Evolutionary conservation across 73 alveolate species (phyloP).

Genomic region (Paramecium pentaurelia): DNA sequence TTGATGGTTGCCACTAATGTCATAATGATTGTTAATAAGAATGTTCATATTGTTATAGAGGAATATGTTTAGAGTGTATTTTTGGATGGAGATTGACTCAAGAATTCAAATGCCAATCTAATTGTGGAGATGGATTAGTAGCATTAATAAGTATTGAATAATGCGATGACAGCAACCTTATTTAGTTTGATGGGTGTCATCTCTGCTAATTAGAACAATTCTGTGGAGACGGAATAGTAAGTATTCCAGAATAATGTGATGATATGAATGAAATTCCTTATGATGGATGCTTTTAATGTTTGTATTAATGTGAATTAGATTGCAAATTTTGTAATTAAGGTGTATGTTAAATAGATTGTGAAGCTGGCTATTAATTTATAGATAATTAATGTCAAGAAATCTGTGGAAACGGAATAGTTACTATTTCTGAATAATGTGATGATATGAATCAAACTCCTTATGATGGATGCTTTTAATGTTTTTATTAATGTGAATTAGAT

Average conservation of each 20-base stretch:
- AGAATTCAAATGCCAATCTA: background rate
- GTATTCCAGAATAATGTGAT: background rate
- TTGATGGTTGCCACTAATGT: background rate
- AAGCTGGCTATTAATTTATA: background rate
- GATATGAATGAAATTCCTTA: background rate
- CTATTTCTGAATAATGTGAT: background rate
- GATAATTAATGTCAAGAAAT: background rate
- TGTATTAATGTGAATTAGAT: background rate
- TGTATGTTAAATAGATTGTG: background rate
- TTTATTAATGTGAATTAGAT: background rate
- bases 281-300: background rate
- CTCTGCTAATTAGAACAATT: background rate
- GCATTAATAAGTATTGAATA: background rate
- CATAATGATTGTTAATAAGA: background rate
- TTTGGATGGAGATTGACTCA: background rate
- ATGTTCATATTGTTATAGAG: background rate
- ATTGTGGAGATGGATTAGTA: background rate
- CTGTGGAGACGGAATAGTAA: background rate
- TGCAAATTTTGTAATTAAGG: background rate
- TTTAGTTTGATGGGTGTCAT: background rate
- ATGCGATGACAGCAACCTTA: background rate
- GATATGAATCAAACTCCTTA: background rate
- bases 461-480: background rate
- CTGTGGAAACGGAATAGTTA: background rate
- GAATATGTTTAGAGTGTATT: background rate